Percentiles rank a stretch among this genome's conserved stretches.
These are phyloP conservation scores for Penicillium sp. DNA, from an alignment of 2,329 filamentous ascomycete genomes.

Conservation along the genomic window DNA sequence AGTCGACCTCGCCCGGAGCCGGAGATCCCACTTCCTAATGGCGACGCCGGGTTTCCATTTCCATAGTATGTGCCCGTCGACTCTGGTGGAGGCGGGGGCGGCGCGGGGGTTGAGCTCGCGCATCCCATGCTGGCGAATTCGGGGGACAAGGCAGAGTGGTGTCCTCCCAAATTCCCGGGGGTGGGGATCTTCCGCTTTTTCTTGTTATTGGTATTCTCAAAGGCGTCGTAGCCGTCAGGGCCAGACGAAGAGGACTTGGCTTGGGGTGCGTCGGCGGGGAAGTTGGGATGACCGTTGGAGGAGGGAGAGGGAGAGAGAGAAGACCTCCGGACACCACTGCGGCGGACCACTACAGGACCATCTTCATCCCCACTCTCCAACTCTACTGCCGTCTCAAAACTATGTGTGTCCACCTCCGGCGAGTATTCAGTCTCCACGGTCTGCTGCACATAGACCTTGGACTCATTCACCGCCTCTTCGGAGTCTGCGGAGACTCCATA, in stretches of 20 bases:
- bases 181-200: conserved; percentile 98
- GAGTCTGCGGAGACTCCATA: conserved; percentile 66
- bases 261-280: conserved; percentile 21
- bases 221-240: conserved; percentile 91
- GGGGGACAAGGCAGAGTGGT: conserved; percentile 60
- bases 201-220: conserved; percentile 98
- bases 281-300: conserved; percentile 5
- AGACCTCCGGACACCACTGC: conserved; percentile 43
- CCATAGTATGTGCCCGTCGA: conserved; percentile 57
- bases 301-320: conserved; percentile 33
- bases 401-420: conserved; percentile 41
- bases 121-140: conserved; percentile 67
- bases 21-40: conserved; percentile 70
- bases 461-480: conserved; percentile 52
- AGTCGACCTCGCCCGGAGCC: conserved; percentile 83
- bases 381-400: conserved; percentile 57
- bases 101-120: conserved; percentile 45
- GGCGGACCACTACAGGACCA: conserved; percentile 43
- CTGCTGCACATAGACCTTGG: conserved; percentile 50
- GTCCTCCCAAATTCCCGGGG: conserved; percentile 68
- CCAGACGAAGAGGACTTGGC: conserved; percentile 63
- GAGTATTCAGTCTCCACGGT: conserved; percentile 42
- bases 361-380: conserved; percentile 65
- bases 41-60: conserved; percentile 55
- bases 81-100: conserved; percentile 49